Conservation (phyloP, 2,329 filamentous ascomycete species). For the Samsoniella hepiali region DNA sequence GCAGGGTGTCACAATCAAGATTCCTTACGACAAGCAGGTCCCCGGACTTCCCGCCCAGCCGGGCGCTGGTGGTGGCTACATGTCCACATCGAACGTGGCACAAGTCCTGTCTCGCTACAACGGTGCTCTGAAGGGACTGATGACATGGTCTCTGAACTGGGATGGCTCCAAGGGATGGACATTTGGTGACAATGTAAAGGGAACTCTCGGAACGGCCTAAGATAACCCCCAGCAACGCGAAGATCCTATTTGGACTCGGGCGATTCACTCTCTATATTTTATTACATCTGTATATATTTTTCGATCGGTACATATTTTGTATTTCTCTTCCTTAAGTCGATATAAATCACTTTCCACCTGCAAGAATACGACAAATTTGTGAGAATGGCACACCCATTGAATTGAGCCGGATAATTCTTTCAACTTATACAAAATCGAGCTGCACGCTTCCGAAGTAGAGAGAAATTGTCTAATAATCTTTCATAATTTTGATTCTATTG, state of each 20-base stretch:
- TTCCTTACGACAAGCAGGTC: conserved; percentile 35
- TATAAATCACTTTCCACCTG: too few relatives aligned
- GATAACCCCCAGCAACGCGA: background rate
- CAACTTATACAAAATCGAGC: too few relatives aligned
- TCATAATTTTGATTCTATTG: background rate
- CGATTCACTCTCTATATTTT: background rate
- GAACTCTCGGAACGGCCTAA: background rate
- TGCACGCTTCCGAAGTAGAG: too few relatives aligned
- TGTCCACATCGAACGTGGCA: conserved; percentile 29
- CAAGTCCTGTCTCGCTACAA: conserved; percentile 32
- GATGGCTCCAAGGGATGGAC: conserved; percentile 34
- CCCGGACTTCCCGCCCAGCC: conserved; percentile 35
- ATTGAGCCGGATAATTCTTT: too few relatives aligned
- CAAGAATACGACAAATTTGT: too few relatives aligned
- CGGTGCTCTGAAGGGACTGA: conserved; percentile 33
- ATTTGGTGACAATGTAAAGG: conserved; percentile 32
- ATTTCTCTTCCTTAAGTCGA: too few relatives aligned
- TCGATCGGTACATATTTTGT: background rate
- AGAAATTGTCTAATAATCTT: too few relatives aligned
- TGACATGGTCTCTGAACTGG: conserved; percentile 39
- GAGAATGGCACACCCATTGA: too few relatives aligned
- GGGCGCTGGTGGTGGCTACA: conserved; percentile 34
- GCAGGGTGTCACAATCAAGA: conserved; percentile 31
- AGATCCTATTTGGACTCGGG: background rate
- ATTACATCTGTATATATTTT: background rate